Percentiles rank a stretch among this genome's conserved stretches.
phyloP scores from a whole-genome alignment of 2,329 filamentous ascomycete genomes.

The Stachybotrys echinatus region DNA sequence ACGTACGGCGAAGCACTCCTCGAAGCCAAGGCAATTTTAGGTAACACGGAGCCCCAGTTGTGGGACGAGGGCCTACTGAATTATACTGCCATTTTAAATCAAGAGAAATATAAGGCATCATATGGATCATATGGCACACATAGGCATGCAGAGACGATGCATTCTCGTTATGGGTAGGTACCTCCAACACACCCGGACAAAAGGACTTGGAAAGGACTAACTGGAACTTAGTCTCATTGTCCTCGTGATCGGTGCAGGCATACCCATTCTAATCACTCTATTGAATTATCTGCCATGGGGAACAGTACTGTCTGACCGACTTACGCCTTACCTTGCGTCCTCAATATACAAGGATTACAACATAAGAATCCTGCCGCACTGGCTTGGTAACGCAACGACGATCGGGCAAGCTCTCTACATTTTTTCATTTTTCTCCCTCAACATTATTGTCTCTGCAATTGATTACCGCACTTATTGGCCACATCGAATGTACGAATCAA shows the following conservation, averaged over 20 bases:
- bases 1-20: background rate
- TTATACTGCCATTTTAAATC: background rate
- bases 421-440: slow-evolving; percentile 14
- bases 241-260: background rate
- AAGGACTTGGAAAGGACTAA: background rate
- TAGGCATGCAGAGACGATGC: background rate
- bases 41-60: background rate
- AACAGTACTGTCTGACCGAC: background rate
- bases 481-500: slow-evolving; percentile 19
- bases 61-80: background rate
- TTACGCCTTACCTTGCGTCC: background rate
- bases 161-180: background rate
- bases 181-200: background rate
- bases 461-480: slow-evolving; percentile 16
- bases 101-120: background rate
- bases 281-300: background rate
- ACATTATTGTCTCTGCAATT: slow-evolving; percentile 23
- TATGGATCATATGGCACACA: background rate
- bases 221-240: background rate
- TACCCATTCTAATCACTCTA: background rate
- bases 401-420: slow-evolving; percentile 1
- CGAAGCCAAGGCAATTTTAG: background rate
- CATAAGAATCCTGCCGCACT: background rate
- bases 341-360: background rate
- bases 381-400: background rate